Percentiles rank a stretch among this genome's conserved stretches.
phyloP scores from a whole-genome alignment of 441 rosid genomes.

The Bocquillonia castaneifolia region DNA sequence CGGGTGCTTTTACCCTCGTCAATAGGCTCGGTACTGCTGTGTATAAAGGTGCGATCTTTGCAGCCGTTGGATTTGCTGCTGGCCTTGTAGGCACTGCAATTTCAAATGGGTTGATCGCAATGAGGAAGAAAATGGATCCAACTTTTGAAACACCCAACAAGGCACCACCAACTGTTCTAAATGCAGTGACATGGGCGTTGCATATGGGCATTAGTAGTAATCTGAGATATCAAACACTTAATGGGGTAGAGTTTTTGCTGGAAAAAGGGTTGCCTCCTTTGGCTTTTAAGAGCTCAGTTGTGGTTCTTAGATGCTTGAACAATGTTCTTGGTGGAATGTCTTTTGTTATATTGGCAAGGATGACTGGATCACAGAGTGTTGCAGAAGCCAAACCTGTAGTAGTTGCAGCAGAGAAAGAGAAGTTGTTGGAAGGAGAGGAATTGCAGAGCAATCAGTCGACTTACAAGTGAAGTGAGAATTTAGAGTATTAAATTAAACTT shows the following conservation, averaged over 20 bases:
- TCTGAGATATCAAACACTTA: constrained; percentile 83
- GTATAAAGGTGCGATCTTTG: constrained; percentile 74
- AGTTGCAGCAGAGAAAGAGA: constrained; percentile 36
- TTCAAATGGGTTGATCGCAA: constrained; percentile 69
- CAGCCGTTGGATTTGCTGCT: constrained; percentile 83
- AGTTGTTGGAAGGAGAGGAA: constrained; percentile 30
- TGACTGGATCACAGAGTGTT: constrained; percentile 81
- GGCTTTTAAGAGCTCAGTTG: constrained; percentile 76
- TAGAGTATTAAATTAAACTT: too few species aligned
- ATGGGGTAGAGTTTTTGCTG: constrained; percentile 48
- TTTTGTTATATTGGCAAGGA: constrained; percentile 75
- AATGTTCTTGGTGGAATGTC: constrained; percentile 88
- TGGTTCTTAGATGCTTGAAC: constrained; percentile 67
- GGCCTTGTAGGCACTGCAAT: constrained; percentile 84
- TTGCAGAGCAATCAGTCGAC: constrained; percentile 28
- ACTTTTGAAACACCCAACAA: constrained; percentile 79
- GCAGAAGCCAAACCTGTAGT: constrained; percentile 27
- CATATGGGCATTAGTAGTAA: constrained; percentile 97
- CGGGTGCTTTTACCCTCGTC: constrained; percentile 45
- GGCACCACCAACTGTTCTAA: constrained; percentile 81
- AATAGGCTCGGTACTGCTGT: constrained; percentile 69
- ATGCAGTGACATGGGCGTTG: constrained; percentile 80
- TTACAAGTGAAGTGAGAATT: constrained; percentile 21
- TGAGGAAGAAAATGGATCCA: constrained; percentile 98
- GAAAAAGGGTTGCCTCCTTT: constrained; percentile 44